Evolutionary conservation across 2,329 filamentous ascomycete genomes (phyloP), one percentile per base, ranked within the genome.

Genomic region (Hypoxylon sp.): DNA sequence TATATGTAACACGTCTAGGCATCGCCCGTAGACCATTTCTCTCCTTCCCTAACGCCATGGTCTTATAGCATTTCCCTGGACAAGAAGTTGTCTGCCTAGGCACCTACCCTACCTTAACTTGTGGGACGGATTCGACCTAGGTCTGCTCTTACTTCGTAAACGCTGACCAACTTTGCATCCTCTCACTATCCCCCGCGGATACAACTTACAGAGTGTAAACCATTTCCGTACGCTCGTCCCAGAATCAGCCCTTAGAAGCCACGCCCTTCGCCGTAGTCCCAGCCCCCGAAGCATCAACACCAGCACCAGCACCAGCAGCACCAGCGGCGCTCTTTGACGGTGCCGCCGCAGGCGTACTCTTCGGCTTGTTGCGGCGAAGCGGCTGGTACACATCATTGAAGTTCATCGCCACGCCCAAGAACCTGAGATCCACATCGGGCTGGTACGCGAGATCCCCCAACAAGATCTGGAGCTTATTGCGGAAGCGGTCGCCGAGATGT

Each of bases 311-410:
- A 20, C n/a, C 37, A 39, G 17, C 37, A 7, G 17, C 37, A 11
- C 10, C 37, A 20, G n/a, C 37, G 2, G 37, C 37, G 10, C n/a
- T 19, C 44, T 48, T 48, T 1, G 44, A 48, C 4, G 59, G 26
- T 13, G 63, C n/a, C 15, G 63, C n/a, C 7, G 58, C 69, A 6
- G 72, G 59, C 11, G 69, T 71, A 26, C 69, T 53, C 77, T 81
- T 84, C 61, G 84, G 79, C 79, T 89, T 88, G 75, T 89, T 88
- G 75, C 89, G 86, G 72, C 89, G 84, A 46, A 89, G 86, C 13
- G 92, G 91, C 78, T 92, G 87, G 78, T 98, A 98, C 24, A 97
- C 91, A 76, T 98, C 94, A 78, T 99, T 99, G 79, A 98, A 99
- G 79, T 98, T 99, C 93, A 99, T 98, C 41, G 95, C 92, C 48